Conservation (phyloP, 163 green algal genomes). For the Prototheca cutis region DNA sequence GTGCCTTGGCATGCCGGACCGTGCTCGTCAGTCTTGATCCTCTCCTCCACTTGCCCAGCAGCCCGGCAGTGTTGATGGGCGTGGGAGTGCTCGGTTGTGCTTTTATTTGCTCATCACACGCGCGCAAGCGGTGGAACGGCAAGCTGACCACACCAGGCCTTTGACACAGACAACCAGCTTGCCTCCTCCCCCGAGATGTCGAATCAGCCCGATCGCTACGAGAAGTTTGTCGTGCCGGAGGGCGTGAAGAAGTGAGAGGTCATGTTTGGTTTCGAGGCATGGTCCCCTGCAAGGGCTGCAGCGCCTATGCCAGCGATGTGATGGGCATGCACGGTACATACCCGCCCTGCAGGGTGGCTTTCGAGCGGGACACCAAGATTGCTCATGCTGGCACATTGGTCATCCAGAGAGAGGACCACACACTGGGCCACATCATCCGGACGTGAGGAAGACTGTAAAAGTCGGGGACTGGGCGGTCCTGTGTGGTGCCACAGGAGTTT, state of each 20-base stretch:
- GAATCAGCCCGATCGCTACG: slow-evolving; percentile 47
- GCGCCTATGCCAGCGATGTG: background rate
- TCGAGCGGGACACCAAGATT: slow-evolving; percentile 76
- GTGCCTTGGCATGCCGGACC: too few species aligned
- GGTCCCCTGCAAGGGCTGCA: background rate
- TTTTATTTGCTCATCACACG: too few species aligned
- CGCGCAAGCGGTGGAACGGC: too few species aligned
- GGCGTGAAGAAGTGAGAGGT: slow-evolving; percentile 41
- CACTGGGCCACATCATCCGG: slow-evolving; percentile 80
- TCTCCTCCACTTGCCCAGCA: too few species aligned
- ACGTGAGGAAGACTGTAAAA: slow-evolving; percentile 48
- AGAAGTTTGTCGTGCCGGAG: slow-evolving; percentile 71
- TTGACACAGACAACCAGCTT: too few species aligned
- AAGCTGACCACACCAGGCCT: too few species aligned
- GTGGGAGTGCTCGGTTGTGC: too few species aligned
- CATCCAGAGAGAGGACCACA: slow-evolving; percentile 91
- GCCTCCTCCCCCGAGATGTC: slow-evolving; percentile 11
- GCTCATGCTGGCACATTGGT: slow-evolving; percentile 75
- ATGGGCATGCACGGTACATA: background rate
- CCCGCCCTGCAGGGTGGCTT: slow-evolving; percentile 53
- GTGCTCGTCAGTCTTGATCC: too few species aligned
- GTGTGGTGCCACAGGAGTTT: background rate
- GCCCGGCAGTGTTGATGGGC: too few species aligned
- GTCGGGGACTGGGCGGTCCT: background rate
- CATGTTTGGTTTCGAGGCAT: background rate